Evolutionary conservation across 129 eudicot genomes (phyloP), one percentile per base, ranked within the genome.

Genomic region (Artemisia tridentata): DNA sequence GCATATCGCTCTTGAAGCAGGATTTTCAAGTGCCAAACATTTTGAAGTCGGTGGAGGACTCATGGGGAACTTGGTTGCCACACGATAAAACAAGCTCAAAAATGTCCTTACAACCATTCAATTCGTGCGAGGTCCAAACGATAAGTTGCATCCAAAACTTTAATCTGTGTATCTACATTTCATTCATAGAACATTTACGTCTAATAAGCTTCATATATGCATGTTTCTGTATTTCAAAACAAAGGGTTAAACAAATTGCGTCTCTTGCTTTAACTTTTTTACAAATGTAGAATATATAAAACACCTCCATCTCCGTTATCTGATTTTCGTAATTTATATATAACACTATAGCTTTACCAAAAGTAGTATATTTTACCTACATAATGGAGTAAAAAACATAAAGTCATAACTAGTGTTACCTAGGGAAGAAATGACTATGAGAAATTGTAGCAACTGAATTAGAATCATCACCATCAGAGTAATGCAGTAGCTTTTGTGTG

Each of bases 41-140:
- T 89, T 62, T 57, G 96, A 90, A 84, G 78, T 87, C 52, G 96
- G 84, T 55, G 89, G 83, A 63, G 97, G 99, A 62, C 84, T 90
- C 48, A 90, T 93, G 97, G 99, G 99, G 25, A 90, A 83, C 72
- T 79, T 95, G 81, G 97, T 95, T 51, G 96, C 93, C 59, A 82
- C 84, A 25, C 82, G 85, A 64, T 95, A 86, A 69, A 69, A 13
- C 50, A 70, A 70, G 43, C 23, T 41, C 8, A 67, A 25, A 27
- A 25, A 13, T 59, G n/a, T 57, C 59, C 50, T 29, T 18, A 55
- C 54, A 52, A 23, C 55, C 10, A n/a, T 50, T 61, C 62, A 20
- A 47, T n/a, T 46, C 49, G 49, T 31, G 34, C 13, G 45, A 75
- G 46, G 58, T 68, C 20, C 19, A 54, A 34, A 49, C 15, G 23